Evolutionary conservation across 805 yeast genomes (phyloP), one percentile per base, ranked within the genome.

Genomic region (Torulaspora indica): DNA sequence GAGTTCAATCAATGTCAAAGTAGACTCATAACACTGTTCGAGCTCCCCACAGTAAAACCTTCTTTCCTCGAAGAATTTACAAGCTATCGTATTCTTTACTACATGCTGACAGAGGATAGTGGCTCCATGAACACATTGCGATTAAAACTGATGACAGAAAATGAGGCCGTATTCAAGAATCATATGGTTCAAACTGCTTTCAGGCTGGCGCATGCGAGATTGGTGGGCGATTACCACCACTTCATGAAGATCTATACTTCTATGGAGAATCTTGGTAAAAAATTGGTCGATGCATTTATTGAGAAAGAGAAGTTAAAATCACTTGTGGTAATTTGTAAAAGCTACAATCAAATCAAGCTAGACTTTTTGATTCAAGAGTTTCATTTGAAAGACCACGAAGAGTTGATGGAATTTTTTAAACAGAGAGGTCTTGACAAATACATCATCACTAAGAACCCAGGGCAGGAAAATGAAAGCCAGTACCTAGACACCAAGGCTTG

Each of bases 1-100:
- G 98, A 93, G 63, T 89, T 85, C 63, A 93, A 93, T 67, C 97
- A 91, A 63, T 93, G 98, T 61, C 95, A 85, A 63, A 79, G 95
- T 12, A 87, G 88, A 55, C 67, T 93, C 40, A 77, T 77, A 50
- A 70, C 75, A 35, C 68, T 90, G 18, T 90, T 83, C 58, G 75
- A 70, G 22, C 54, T 56, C 18, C 68, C 69, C 5, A 63, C 66
- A 7, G 59, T 67, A n/a, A 52, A 60, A 3, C 67, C 71, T 8
- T 61, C 69, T 10, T 69, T 70, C 43, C 65, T 72, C 52, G 68
- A 73, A 37, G 96, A 90, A 58, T 87, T 86, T 56, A 64, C 79
- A 31, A 74, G 86, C 37, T 90, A 86, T 63, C 71, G 88, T 43
- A 72, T 88, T 9, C 70, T 89, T 3, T 90, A 90, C 61, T 75